phyloP scores from a whole-genome alignment of 257 asterid genomes.

The Solanum verrucosum region DNA sequence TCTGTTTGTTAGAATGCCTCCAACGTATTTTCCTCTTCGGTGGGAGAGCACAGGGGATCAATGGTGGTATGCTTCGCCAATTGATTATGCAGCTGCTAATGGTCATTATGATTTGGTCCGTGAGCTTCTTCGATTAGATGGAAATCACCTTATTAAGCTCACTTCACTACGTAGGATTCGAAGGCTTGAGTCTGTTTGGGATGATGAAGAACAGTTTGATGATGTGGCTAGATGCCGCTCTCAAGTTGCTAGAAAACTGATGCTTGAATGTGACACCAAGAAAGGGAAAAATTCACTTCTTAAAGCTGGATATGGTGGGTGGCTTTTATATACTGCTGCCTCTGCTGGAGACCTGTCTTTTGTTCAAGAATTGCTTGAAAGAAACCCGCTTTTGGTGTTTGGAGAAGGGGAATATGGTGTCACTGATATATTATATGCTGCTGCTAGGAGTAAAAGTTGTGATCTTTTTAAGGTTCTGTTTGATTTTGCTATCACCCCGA shows the following conservation, averaged over 20 bases:
- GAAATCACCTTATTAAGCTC: slow-evolving; percentile 77
- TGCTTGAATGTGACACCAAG: slow-evolving; percentile 49
- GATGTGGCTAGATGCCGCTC: slow-evolving; percentile 73
- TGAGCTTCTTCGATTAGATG: slow-evolving; percentile 87
- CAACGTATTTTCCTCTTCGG: slow-evolving; percentile 73
- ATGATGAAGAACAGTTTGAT: slow-evolving; percentile 79
- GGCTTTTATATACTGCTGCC: slow-evolving; percentile 92
- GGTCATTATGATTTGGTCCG: slow-evolving; percentile 86
- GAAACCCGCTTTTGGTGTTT: slow-evolving; percentile 78
- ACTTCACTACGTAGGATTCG: slow-evolving; percentile 83
- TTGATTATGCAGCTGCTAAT: slow-evolving; percentile 95
- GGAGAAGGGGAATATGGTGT: slow-evolving; percentile 95
- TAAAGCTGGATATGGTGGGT: slow-evolving; percentile 81
- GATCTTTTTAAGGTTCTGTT: slow-evolving; percentile 53
- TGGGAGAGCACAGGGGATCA: slow-evolving; percentile 99
- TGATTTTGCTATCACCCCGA: slow-evolving; percentile 60
- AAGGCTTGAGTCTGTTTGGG: slow-evolving; percentile 98
- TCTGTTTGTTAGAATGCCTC: slow-evolving; percentile 33
- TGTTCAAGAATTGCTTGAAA: slow-evolving; percentile 54
- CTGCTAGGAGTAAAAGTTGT: slow-evolving; percentile 63
- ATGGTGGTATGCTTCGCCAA: slow-evolving; percentile 99
- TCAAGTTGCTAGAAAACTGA: slow-evolving; percentile 53
- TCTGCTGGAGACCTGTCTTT: slow-evolving; percentile 81
- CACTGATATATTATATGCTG: slow-evolving; percentile 79
- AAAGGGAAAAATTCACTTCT: slow-evolving; percentile 56